Percentiles rank a stretch among this genome's conserved stretches.
Evolutionary conservation across 306 rosid genomes (phyloP).

Genomic region (Hippophae rhamnoides): DNA sequence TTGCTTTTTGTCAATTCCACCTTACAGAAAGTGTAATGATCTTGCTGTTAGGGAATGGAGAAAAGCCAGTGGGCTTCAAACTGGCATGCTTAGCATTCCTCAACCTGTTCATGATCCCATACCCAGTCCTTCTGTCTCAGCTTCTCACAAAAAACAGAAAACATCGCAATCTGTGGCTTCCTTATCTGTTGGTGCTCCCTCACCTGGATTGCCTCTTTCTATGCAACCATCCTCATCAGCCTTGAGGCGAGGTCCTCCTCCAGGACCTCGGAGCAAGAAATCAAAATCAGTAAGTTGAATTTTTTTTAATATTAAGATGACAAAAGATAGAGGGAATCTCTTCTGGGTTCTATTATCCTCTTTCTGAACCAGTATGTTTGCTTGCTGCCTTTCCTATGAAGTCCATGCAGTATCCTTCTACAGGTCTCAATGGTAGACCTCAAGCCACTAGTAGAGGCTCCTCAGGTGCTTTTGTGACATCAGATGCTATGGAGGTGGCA

Average conservation of each 20-base stretch:
- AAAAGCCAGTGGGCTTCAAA: constrained; percentile 61
- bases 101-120: constrained; percentile 67
- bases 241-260: constrained; percentile 46
- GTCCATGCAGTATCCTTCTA: constrained; percentile 34
- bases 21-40: constrained; percentile 6
- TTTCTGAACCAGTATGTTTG: not conserved
- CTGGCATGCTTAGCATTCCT: constrained; percentile 44
- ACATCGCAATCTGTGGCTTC: constrained; percentile 66
- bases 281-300: constrained; percentile 45
- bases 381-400: constrained; percentile 23
- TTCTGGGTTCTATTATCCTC: not conserved
- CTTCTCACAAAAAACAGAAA: constrained; percentile 82
- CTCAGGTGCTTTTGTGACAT: constrained; percentile 28
- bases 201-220: constrained; percentile 40
- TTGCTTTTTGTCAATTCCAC: constrained; percentile 3
- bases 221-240: constrained; percentile 50
- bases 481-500: constrained; percentile 26
- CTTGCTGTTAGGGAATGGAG: constrained; percentile 77
- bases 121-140: constrained; percentile 80
- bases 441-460: constrained; percentile 29
- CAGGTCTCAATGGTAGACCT: constrained; percentile 27
- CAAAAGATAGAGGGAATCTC: not conserved
- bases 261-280: constrained; percentile 51
- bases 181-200: constrained; percentile 37
- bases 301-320: not conserved